phyloP scores from a whole-genome alignment of 176 grass and related monocot genomes.

The Dactylis glomerata region DNA sequence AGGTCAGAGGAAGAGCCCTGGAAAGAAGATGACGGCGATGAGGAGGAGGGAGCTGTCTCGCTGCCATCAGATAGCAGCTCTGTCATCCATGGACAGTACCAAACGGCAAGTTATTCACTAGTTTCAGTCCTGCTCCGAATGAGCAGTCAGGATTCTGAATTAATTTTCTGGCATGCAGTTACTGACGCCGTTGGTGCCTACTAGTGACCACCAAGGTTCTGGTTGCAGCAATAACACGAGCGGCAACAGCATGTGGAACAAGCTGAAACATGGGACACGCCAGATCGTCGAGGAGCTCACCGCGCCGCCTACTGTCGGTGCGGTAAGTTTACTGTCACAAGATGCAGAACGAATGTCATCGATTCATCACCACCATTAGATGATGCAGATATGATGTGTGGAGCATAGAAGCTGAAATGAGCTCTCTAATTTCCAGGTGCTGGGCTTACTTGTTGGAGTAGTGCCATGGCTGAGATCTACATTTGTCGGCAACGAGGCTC shows the following conservation, averaged over 20 bases:
- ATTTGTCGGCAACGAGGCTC: slow-evolving; percentile 38
- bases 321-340: too few relatives aligned
- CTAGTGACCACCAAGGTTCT: neutral
- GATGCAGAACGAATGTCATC: too few relatives aligned
- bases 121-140: neutral
- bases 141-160: neutral
- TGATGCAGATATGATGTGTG: too few relatives aligned
- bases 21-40: neutral
- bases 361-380: neutral
- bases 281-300: slow-evolving; percentile 41
- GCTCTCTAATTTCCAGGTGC: slow-evolving; percentile 21
- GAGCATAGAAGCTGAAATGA: neutral
- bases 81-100: neutral
- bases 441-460: slow-evolving; percentile 60
- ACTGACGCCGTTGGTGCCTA: slow-evolving; percentile 8
- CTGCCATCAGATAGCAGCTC: neutral
- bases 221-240: neutral
- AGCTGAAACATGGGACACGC: neutral
- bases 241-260: neutral
- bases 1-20: neutral
- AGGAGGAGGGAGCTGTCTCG: neutral
- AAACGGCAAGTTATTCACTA: neutral
- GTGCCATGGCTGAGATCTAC: slow-evolving; percentile 50
- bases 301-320: slow-evolving; percentile 52
- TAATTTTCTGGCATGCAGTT: slow-evolving; percentile 11